Base-by-base conservation (phyloP, 2,329 filamentous ascomycete genomes). In the Talaromyces sp. region DNA sequence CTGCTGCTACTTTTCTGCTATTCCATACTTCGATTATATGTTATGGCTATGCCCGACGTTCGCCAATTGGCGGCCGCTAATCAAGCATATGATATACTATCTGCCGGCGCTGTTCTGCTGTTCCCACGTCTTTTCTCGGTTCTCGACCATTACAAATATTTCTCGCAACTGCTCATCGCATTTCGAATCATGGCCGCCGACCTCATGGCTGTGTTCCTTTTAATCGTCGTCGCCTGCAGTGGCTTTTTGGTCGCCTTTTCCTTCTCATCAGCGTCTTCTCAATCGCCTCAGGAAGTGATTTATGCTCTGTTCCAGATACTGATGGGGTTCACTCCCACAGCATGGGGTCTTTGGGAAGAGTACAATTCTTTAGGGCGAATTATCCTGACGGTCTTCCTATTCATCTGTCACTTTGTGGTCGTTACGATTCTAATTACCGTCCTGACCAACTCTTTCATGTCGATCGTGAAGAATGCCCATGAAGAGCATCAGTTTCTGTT, bases 201-300 rank as follows among this genome's bases (percentile, higher is more conserved):
- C 73, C 80, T 98, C 25, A 85, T 91, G 4, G 93, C 93, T 1
- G 88, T 97, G 1, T 88, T 95, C 59, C 81, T 95, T 0, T 81
- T 97, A 50, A 92, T 96, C 60, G 77, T 96, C 50, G 92, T 97
- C 67, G 86, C 88, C 66, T 97, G 93, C 76, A 96, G 92, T 70
- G 93, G 93, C 23, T 98, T 97, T 77, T 96, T 96, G 69, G 92
- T 96, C 58, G 95, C 96, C 65, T 96, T 98, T 73, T 93, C 91
- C 0, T 80, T 96, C 59, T 93, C 93, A 0, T 89, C 89, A 71
- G 84, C 87, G 66, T 87, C 85, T 62, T 83, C 88, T 6, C 86
- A 90, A 58, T 86, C 89, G 66, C 87, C 90, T 5, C 82, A 81
- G 9, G 87, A 87, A 55, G 87, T 96, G n/a, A 91, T 91, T 5